Evolutionary conservation across 2,329 filamentous ascomycete species (phyloP).

Genomic region (Colletotrichum noveboracense): DNA sequence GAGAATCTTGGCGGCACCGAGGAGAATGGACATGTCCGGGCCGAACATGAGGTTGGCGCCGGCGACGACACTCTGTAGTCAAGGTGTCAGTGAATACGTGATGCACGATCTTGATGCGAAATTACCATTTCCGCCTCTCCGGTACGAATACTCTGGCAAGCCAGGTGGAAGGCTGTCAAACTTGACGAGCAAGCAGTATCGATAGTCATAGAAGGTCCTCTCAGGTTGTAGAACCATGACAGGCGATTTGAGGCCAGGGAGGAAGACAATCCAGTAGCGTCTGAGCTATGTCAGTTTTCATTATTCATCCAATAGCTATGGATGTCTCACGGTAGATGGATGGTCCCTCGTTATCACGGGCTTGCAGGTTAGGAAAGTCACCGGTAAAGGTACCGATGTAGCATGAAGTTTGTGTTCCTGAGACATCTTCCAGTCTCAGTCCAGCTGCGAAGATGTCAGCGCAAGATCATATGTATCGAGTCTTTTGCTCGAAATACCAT

Average conservation of each 20-base stretch:
- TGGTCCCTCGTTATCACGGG: slow-evolving; percentile 25
- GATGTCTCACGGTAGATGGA: slow-evolving; percentile 32
- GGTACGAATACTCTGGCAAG: slow-evolving; percentile 32
- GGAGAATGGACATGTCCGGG: slow-evolving; percentile 27
- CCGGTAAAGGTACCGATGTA: slow-evolving; percentile 39
- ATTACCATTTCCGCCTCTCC: slow-evolving; percentile 30
- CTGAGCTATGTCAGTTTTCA: slow-evolving; percentile 40
- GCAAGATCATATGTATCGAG: neutral
- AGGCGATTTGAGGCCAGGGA: slow-evolving; percentile 26
- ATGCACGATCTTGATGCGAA: too few species aligned
- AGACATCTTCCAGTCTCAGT: slow-evolving; percentile 37
- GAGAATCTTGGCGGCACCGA: slow-evolving; percentile 47
- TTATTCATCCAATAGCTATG: slow-evolving; percentile 27
- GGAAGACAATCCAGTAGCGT: slow-evolving; percentile 54
- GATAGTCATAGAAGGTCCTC: slow-evolving; percentile 35
- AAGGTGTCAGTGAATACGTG: neutral
- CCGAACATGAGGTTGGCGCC: slow-evolving; percentile 28
- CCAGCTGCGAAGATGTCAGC: slow-evolving; percentile 28
- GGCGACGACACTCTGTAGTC: slow-evolving; percentile 13
- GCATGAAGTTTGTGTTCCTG: slow-evolving; percentile 34
- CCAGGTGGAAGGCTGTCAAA: slow-evolving; percentile 36
- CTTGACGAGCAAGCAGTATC: slow-evolving; percentile 41
- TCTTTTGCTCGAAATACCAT: slow-evolving; percentile 44
- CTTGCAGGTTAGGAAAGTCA: slow-evolving; percentile 33
- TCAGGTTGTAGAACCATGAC: slow-evolving; percentile 32